Conservation (phyloP, 768 basidiomycete species). For the Austroboletus festivus region DNA sequence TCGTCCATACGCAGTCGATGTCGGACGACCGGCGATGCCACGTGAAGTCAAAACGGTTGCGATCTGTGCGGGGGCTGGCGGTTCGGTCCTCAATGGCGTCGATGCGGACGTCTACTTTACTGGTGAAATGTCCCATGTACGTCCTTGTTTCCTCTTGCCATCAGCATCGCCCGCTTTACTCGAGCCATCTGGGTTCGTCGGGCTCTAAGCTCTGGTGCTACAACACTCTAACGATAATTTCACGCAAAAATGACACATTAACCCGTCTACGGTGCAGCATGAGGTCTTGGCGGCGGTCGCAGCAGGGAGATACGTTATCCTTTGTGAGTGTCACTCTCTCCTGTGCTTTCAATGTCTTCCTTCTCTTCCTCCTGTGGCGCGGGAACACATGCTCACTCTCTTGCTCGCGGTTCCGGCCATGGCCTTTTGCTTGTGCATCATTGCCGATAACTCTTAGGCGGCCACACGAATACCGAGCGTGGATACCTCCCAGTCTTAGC, state of each 20-base stretch:
- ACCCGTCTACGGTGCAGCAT: conserved; percentile 51
- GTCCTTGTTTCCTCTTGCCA: conserved; percentile 26
- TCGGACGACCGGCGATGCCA: conserved; percentile 47
- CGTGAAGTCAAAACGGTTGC: conserved; percentile 59
- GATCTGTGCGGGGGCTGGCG: conserved; percentile 90
- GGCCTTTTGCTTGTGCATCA: conserved; percentile 8
- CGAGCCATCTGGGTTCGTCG: conserved; percentile 2
- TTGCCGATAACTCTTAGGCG: conserved; percentile 47
- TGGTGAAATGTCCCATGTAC: conserved; percentile 88
- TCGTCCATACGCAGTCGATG: conserved; percentile 50
- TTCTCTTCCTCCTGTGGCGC: conserved; percentile 12
- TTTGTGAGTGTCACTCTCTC: conserved; percentile 54
- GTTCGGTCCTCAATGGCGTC: conserved; percentile 65
- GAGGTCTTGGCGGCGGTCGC: conserved; percentile 82
- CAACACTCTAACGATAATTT: conserved; percentile 5
- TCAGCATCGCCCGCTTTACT: not conserved
- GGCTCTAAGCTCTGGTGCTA: conserved; percentile 5
- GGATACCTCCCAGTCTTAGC: conserved; percentile 82
- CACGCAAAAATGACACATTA: conserved; percentile 1
- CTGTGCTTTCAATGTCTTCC: not conserved
- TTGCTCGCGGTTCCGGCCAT: conserved; percentile 15
- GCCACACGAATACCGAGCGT: conserved; percentile 94
- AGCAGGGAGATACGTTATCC: conserved; percentile 71
- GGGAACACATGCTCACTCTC: conserved; percentile 7
- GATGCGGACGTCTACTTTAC: conserved; percentile 88